Evolutionary conservation across 768 basidiomycete genomes (phyloP).

Genomic region (Coprinopsis cinerea): DNA sequence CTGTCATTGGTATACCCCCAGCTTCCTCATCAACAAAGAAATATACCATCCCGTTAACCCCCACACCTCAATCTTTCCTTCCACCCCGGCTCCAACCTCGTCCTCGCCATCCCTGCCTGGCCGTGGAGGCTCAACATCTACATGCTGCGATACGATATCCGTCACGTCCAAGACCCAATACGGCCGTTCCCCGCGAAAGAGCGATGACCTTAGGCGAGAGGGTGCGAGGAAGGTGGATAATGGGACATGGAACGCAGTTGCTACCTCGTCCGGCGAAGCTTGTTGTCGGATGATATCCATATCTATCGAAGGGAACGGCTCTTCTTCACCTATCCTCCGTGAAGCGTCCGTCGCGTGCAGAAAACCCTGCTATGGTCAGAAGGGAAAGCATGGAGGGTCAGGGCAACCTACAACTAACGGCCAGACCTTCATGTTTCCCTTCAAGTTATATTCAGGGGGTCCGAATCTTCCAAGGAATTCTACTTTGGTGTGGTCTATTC

Average conservation of each 20-base stretch:
- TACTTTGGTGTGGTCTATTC: conserved; percentile 51
- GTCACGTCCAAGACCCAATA: conserved; percentile 69
- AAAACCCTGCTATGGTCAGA: conserved; percentile 30
- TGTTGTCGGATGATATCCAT: conserved; percentile 38
- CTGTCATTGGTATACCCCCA: conserved; percentile 40
- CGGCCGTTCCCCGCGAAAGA: conserved; percentile 51
- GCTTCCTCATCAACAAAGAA: conserved; percentile 49
- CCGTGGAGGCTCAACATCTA: conserved; percentile 18
- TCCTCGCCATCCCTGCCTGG: conserved; percentile 25
- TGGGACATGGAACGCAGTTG: conserved; percentile 66
- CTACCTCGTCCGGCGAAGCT: conserved; percentile 60
- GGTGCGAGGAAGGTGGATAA: conserved; percentile 44
- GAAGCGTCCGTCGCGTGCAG: conserved; percentile 20
- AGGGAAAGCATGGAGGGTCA: not conserved
- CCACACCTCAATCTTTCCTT: conserved; percentile 65
- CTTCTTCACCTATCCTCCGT: conserved; percentile 24
- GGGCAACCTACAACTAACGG: conserved; percentile 61
- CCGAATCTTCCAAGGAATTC: conserved; percentile 63
- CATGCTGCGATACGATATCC: conserved; percentile 40
- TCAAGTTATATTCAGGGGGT: conserved; percentile 52
- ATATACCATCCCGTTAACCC: conserved; percentile 84
- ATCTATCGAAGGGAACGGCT: conserved; percentile 56
- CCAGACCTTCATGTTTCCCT: conserved; percentile 61
- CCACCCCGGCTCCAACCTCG: conserved; percentile 36
- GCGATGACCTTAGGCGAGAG: conserved; percentile 39